Evolutionary conservation across 2,329 filamentous ascomycete genomes (phyloP).

Genomic region (Beauveria asiatica): DNA sequence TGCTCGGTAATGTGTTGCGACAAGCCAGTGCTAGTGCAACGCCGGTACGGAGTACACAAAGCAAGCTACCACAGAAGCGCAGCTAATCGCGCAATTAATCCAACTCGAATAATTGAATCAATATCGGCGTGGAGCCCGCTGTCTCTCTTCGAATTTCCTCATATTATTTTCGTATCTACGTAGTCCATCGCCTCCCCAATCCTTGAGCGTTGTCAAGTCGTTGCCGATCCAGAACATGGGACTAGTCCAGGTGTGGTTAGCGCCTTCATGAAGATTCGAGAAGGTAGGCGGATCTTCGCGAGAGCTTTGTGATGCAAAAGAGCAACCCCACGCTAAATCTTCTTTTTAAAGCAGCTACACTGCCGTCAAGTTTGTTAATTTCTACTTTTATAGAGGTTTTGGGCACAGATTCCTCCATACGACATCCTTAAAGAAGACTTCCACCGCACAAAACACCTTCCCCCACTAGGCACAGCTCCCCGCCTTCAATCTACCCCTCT

Average conservation of each 20-base stretch:
- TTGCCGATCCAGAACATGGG: neutral
- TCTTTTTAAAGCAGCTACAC: neutral
- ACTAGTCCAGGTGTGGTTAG: constrained; percentile 7
- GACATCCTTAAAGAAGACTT: neutral
- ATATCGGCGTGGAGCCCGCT: too few relatives aligned
- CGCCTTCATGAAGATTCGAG: constrained; percentile 11
- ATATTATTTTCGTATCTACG: too few relatives aligned
- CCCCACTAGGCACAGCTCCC: neutral
- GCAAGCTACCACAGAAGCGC: too few relatives aligned
- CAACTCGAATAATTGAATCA: too few relatives aligned
- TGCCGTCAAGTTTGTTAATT: neutral
- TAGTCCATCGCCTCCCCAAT: neutral
- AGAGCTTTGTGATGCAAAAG: constrained; percentile 13
- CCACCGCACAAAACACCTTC: neutral
- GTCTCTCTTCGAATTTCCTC: too few relatives aligned
- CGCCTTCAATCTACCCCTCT: constrained; percentile 1
- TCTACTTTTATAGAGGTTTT: neutral
- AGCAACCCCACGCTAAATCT: constrained; percentile 3
- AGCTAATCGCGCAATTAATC: too few relatives aligned
- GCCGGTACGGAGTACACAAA: too few relatives aligned
- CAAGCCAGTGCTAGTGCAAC: too few relatives aligned
- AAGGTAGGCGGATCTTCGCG: constrained; percentile 10
- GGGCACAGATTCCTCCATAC: neutral
- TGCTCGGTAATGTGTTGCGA: too few relatives aligned
- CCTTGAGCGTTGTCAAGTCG: neutral